Base-by-base conservation (phyloP, 1,284 basidiomycete species). In the Rhodotorula mucilaginosa region DNA sequence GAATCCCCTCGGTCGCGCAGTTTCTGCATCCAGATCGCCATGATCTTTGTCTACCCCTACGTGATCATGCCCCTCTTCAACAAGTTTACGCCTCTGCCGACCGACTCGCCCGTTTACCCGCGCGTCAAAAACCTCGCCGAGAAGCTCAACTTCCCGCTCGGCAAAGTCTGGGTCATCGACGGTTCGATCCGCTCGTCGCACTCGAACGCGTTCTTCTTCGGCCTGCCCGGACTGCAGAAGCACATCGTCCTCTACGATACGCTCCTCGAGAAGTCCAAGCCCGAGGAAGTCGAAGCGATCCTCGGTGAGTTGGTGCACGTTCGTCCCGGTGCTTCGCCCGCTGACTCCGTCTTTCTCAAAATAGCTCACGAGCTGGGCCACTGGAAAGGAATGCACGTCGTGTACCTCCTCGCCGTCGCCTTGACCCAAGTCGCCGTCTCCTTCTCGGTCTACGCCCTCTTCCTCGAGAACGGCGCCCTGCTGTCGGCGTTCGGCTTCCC, bases 41-140 rank as follows among this genome's bases (percentile, higher is more conserved):
- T 59, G 52, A 54, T 73, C 51, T 39, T 64, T 8, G 52, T 67
- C 48, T 64, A 67, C 62, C 93, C 93, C 6, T 91, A 89, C 29
- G 85, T 97, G 79, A 97, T 98, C 76, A 93, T 96, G 79, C 95
- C 96, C 0, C 84, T 98, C 56, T 97, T 98, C 86, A 98, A 98
- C 87, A 97, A 93, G 82, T 88, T 97, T 49, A 93, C 93, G 1
- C 92, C 93, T 2, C 86, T 98, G 7, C 56, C 61, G 18, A 60
- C 62, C n/a, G 69, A 70, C 47, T 70, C 61, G 59, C 84, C 87
- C 0, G 80, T 82, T 44, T 83, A 85, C 16, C 90, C 92, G 51
- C 88, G 91, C 58, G 84, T 96, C 21, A 87, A 90, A 47, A 80
- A 82, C 0, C 85, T 97, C 34, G 91, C 93, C 0, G 79, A 82